Evolutionary conservation across 768 basidiomycete species (phyloP), one percentile per base, ranked within the genome.

Genomic region (Mycena sanguinolenta): DNA sequence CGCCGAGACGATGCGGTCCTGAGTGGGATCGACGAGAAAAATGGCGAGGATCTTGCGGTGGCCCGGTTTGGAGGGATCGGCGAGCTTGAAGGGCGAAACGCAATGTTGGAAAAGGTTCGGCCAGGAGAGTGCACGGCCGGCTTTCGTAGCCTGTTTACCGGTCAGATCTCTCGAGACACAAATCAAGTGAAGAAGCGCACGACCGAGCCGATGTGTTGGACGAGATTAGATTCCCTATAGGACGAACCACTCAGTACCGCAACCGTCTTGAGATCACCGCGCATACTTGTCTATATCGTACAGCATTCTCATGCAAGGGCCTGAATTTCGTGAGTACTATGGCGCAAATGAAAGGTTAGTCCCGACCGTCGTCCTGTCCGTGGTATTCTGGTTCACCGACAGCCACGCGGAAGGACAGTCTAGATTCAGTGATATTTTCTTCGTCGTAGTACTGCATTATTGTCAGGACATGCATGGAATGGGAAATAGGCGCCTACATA

Each of bases 101-200:
- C n/a, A 49, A n/a, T 49, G 46, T 13, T 49, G 46, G n/a, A 49
- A 49, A 7, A 49, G 46, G 46, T 49, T 49, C n/a, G 46, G 46
- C 46, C 46, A 49, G 46, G n/a, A n/a, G 6, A 49, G 46, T 9
- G 46, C 46, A 8, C 46, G 46, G n/a, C 46, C 46, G 2, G 46
- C 46, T 49, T 52, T 52, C 23, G 50, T 52, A 28, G 28, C 50
- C 50, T 28, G n/a, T 10, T 27, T 14, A 5, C 1, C 25, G 27
- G n/a, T 52, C 27, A 52, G 49, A 23, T 13, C 50, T 13, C 4
- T 28, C 3, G 23, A 28, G 27, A 13, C 14, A 52, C 14, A 44
- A 19, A 83, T 77, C 30, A 55, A 84, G 78, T n/a, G n/a, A n/a
- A n/a, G 76, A 82, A 82, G 27, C 50, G 27, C 28, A 52, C 50